phyloP scores from a whole-genome alignment of 2,329 filamentous ascomycete species.

The Aspergillus sojae region DNA sequence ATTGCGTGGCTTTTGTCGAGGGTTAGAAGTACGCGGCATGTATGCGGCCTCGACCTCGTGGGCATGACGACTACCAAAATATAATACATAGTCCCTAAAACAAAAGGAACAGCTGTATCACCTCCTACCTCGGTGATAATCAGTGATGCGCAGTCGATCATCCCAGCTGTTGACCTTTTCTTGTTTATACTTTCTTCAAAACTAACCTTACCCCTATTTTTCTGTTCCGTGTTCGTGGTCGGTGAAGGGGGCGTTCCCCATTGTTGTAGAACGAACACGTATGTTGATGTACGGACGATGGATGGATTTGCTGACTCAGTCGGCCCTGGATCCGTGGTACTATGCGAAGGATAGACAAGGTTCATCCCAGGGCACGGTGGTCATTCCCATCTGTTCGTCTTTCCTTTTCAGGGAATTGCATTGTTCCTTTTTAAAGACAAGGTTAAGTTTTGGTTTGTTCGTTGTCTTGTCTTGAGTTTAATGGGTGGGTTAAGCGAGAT shows the following conservation, averaged over 20 bases:
- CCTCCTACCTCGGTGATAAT: neutral
- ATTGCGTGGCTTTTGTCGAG: constrained; percentile 1
- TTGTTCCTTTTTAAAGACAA: constrained; percentile 4
- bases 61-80: neutral
- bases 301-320: no score
- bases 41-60: neutral
- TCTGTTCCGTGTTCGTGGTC: neutral
- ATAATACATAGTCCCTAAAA: neutral
- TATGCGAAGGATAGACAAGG: neutral
- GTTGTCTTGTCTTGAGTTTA: neutral
- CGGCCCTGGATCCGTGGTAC: neutral
- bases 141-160: constrained; percentile 3
- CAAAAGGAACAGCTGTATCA: neutral
- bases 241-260: neutral
- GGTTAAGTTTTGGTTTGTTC: neutral
- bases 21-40: neutral
- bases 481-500: neutral
- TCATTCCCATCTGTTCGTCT: constrained; percentile 1
- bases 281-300: neutral
- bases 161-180: neutral
- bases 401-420: constrained; percentile 3
- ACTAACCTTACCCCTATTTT: neutral
- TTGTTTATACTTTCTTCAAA: neutral
- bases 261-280: neutral
- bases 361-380: neutral